Evolutionary conservation across 176 grass and related monocot species (phyloP).

Genomic region (Aechmea fasciata): DNA sequence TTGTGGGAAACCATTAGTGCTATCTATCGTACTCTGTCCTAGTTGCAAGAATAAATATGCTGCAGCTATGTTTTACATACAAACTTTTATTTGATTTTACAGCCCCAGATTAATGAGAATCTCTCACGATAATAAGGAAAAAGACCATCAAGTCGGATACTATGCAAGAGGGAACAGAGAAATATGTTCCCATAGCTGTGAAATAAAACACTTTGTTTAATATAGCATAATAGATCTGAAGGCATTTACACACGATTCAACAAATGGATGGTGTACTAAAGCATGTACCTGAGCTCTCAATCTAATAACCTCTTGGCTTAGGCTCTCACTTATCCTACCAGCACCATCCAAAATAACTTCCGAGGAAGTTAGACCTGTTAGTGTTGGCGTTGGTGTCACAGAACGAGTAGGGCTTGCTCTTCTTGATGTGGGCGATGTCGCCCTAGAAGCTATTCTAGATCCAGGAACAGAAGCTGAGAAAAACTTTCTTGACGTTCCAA

Average conservation of each 20-base stretch:
- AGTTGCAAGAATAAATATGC: no score
- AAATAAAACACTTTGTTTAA: neutral
- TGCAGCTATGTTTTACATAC: no score
- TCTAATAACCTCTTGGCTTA: conserved; percentile 55
- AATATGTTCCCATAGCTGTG: neutral
- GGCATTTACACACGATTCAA: neutral
- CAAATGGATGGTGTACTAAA: neutral
- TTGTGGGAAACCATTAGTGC: no score
- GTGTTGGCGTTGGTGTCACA: conserved; percentile 78
- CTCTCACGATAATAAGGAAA: no score
- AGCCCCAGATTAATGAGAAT: no score
- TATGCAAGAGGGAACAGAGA: neutral
- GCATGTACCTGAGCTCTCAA: conserved; percentile 80
- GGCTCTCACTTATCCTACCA: conserved; percentile 42
- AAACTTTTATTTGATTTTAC: no score
- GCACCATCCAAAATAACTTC: conserved; percentile 34
- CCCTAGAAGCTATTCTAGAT: conserved; percentile 88
- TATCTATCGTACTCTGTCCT: no score
- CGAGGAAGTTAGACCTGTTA: conserved; percentile 69
- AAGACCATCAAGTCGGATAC: neutral
- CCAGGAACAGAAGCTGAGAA: conserved; percentile 97
- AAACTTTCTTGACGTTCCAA: conserved; percentile 95
- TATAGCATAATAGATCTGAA: neutral
- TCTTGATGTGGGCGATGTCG: conserved; percentile 81
- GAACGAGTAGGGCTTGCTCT: conserved; percentile 76